A percentile compares a stretch with the other conserved stretches of the same genome.
Conservation (phyloP, 2,329 filamentous ascomycete species). For the Helicocarpus griseus region DNA sequence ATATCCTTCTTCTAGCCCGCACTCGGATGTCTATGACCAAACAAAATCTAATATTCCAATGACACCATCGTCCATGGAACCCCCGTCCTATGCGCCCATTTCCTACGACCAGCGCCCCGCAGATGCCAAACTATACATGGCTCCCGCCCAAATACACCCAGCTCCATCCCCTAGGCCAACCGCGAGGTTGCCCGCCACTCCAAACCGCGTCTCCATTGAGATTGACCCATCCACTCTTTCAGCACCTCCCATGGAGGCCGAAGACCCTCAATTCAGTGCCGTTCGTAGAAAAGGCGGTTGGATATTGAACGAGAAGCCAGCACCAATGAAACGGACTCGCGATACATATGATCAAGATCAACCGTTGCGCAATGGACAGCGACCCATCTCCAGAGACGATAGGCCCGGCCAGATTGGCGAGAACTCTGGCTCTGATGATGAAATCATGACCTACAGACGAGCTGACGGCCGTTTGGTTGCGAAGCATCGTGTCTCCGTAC, state of each 20-base stretch:
- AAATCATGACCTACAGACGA: slow-evolving; percentile 19
- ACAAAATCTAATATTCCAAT: slow-evolving; percentile 21
- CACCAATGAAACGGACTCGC: background rate
- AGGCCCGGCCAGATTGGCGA: background rate
- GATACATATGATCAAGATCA: background rate
- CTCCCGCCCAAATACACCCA: background rate
- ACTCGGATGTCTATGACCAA: slow-evolving; percentile 18
- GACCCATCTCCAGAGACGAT: background rate
- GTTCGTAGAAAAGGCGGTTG: background rate
- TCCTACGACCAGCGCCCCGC: background rate
- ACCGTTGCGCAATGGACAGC: slow-evolving; percentile 1
- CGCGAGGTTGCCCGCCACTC: background rate
- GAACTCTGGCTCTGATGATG: slow-evolving; percentile 1
- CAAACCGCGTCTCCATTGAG: background rate
- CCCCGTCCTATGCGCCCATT: background rate
- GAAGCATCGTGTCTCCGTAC: background rate
- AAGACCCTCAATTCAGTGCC: background rate
- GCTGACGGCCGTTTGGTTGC: slow-evolving; percentile 17
- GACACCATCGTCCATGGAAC: slow-evolving; percentile 1
- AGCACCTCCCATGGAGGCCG: background rate
- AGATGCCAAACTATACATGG: background rate
- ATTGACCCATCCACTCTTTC: background rate
- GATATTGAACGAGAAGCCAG: background rate
- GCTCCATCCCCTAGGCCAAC: background rate
- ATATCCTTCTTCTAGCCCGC: slow-evolving; percentile 14